Conservation (phyloP, 164 flowering plant genomes). For the Aristolochia fimbriata region DNA sequence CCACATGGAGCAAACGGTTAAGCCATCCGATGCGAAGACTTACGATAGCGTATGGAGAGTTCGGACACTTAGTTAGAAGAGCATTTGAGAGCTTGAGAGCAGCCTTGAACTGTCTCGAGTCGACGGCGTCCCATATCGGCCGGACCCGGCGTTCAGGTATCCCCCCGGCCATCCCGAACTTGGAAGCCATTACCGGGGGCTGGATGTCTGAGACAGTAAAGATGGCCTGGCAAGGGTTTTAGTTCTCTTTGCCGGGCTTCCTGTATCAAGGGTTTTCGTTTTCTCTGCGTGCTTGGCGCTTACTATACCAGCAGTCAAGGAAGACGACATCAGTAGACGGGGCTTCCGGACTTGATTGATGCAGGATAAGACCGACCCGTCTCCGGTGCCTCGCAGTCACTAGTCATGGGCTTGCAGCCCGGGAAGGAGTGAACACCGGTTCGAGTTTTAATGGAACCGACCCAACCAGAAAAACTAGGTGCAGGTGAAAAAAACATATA, state of each 20-base stretch:
- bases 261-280: background rate
- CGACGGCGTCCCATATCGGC: constrained; percentile 94
- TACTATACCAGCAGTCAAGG: too few relatives aligned
- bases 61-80: constrained; percentile 60
- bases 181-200: constrained; percentile 49
- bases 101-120: constrained; percentile 80
- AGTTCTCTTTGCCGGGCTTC: background rate
- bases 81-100: constrained; percentile 64
- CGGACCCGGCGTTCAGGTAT: constrained; percentile 91
- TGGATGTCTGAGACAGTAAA: background rate
- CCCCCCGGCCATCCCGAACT: constrained; percentile 78
- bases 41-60: constrained; percentile 79
- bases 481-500: too few relatives aligned
- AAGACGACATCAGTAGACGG: too few relatives aligned
- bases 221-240: background rate
- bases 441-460: too few relatives aligned
- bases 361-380: too few relatives aligned
- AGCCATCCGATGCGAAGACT: constrained; percentile 6
- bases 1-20: background rate
- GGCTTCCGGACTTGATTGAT: too few relatives aligned
- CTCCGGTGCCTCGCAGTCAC: too few relatives aligned
- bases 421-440: too few relatives aligned
- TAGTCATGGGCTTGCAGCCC: too few relatives aligned
- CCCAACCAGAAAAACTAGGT: too few relatives aligned
- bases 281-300: too few relatives aligned